These are phyloP conservation scores for Themeda triandra DNA, from an alignment of 176 grass and related monocot species.

Conservation along the genomic window DNA sequence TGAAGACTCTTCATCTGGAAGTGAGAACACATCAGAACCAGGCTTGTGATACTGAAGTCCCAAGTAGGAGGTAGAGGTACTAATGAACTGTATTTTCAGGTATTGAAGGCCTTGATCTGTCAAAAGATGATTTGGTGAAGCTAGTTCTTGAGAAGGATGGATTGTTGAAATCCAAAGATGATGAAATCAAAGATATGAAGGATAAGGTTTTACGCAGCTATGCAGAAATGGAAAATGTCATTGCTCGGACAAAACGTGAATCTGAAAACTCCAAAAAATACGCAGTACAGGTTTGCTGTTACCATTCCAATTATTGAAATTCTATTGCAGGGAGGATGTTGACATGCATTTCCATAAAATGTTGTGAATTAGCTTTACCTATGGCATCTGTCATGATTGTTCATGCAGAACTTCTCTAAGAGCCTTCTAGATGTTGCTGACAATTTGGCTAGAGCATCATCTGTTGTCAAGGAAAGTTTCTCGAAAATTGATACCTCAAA, in stretches of 20 bases:
- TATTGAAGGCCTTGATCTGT: slow-evolving; percentile 35
- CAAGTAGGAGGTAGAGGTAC: slow-evolving; percentile 13
- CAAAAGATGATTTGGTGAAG: slow-evolving; percentile 62
- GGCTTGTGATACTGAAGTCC: not conserved
- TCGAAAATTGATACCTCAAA: slow-evolving; percentile 61
- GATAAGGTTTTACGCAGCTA: slow-evolving; percentile 70
- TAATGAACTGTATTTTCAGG: slow-evolving; percentile 49
- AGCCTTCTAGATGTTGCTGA: slow-evolving; percentile 71
- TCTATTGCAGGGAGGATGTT: not conserved
- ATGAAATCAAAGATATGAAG: slow-evolving; percentile 67
- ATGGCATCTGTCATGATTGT: not conserved
- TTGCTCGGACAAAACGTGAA: slow-evolving; percentile 58
- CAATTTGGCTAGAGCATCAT: slow-evolving; percentile 59
- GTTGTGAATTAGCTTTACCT: slow-evolving; percentile 6
- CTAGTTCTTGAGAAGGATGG: slow-evolving; percentile 68
- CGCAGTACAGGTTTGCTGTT: slow-evolving; percentile 54
- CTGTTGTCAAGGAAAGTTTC: slow-evolving; percentile 70
- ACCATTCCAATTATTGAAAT: not conserved
- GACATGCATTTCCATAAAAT: not conserved
- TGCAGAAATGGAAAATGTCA: slow-evolving; percentile 80
- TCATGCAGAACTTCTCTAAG: slow-evolving; percentile 60
- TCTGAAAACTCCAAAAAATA: slow-evolving; percentile 75
- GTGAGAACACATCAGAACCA: slow-evolving; percentile 23
- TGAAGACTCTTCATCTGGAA: slow-evolving; percentile 23
- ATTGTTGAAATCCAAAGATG: slow-evolving; percentile 63